phyloP scores from a whole-genome alignment of 2,329 filamentous ascomycete species.

The Talaromyces sp. region DNA sequence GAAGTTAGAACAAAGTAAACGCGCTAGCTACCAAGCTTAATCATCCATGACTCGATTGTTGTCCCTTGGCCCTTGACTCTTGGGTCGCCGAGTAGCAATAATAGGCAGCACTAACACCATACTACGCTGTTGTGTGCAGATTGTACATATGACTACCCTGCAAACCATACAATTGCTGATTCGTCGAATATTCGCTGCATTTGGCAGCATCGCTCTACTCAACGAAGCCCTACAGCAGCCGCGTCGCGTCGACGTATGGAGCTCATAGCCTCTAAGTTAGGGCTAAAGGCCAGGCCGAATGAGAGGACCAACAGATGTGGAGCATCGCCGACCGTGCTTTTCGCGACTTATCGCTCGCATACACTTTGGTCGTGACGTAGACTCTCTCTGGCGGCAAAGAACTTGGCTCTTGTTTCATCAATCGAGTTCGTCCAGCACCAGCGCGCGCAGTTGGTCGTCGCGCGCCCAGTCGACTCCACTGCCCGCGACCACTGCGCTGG shows the following conservation, averaged over 20 bases:
- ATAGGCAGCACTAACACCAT: no score
- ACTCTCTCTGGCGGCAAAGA: background rate
- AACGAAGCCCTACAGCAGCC: background rate
- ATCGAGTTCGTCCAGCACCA: constrained; percentile 66
- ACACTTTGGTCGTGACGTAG: background rate
- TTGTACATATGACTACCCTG: no score
- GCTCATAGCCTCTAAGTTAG: background rate
- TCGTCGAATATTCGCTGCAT: no score
- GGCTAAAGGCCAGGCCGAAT: background rate
- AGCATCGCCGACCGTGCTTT: background rate
- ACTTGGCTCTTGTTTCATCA: constrained; percentile 16
- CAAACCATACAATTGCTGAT: no score
- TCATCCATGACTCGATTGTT: no score
- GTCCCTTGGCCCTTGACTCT: no score
- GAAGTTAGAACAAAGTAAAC: background rate
- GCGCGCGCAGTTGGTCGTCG: constrained; percentile 61
- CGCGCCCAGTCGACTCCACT: constrained; percentile 79
- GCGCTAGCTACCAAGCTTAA: no score
- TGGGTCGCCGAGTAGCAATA: no score
- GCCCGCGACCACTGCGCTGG: constrained; percentile 73
- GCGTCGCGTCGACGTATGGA: background rate
- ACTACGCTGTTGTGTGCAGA: no score
- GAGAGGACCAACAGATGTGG: background rate
- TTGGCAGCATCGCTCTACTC: no score
- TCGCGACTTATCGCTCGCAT: background rate